Conservation (phyloP, 2,329 filamentous ascomycete genomes). For the Fusarium dimerum region DNA sequence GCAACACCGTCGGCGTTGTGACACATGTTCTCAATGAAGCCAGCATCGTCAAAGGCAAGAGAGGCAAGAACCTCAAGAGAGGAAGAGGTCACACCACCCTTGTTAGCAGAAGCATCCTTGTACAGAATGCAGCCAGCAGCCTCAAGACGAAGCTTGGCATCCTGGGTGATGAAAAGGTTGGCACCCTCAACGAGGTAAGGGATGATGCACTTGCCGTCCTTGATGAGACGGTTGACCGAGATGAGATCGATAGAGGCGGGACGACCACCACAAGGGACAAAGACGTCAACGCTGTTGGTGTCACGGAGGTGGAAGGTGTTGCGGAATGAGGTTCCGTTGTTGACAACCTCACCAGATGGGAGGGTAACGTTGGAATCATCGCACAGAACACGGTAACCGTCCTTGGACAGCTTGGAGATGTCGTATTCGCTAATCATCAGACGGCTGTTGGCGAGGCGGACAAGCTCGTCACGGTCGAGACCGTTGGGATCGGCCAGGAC, state of each 20-base stretch:
- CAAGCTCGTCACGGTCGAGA: conserved; percentile 78
- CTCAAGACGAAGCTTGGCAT: conserved; percentile 93
- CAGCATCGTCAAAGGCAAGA: conserved; percentile 86
- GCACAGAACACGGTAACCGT: conserved; percentile 89
- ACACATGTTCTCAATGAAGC: conserved; percentile 94
- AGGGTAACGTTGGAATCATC: conserved; percentile 90
- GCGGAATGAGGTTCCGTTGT: conserved; percentile 93
- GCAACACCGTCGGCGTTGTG: conserved; percentile 69
- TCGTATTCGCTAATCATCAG: conserved; percentile 92
- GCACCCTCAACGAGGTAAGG: conserved; percentile 98
- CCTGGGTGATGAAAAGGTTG: conserved; percentile 98
- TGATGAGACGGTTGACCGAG: conserved; percentile 83
- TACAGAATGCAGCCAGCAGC: conserved; percentile 92
- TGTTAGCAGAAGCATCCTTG: conserved; percentile 98
- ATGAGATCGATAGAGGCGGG: conserved; percentile 95
- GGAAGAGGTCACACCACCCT: conserved; percentile 96
- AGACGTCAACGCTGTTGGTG: conserved; percentile 76
- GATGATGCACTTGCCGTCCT: conserved; percentile 81
- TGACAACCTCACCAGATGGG: conserved; percentile 80
- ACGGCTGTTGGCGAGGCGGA: conserved; percentile 81
- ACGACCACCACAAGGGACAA: conserved; percentile 94
- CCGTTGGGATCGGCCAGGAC: conserved; percentile 93
- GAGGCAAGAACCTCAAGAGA: conserved; percentile 95
- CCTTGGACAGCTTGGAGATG: conserved; percentile 76
- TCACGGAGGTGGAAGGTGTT: conserved; percentile 94